These are phyloP conservation scores for Sparassis latifolia DNA, from an alignment of 1,284 basidiomycete species.

Conservation along the genomic window DNA sequence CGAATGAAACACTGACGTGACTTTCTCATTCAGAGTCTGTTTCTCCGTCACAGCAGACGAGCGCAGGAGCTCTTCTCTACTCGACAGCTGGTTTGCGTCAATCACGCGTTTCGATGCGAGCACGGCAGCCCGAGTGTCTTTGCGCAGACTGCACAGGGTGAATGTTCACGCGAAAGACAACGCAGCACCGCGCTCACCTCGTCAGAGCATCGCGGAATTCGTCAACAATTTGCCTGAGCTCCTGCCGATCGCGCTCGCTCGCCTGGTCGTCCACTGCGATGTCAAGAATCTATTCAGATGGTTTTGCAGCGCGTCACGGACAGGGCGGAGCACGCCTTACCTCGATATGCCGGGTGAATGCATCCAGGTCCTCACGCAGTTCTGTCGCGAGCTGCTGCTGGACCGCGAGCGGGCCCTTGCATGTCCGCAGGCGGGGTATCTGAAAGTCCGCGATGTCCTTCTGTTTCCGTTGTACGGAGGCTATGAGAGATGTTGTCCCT, in stretches of 20 bases:
- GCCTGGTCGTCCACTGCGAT: conserved; percentile 62
- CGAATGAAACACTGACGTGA: conserved; percentile 36
- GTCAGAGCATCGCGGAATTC: conserved; percentile 40
- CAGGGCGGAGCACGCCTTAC: conserved; percentile 34
- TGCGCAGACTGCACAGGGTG: conserved; percentile 40
- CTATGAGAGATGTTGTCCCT: conserved; percentile 43
- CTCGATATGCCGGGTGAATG: conserved; percentile 58
- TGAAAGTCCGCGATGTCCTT: conserved; percentile 65
- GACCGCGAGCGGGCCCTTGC: conserved; percentile 54
- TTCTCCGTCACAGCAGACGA: conserved; percentile 44
- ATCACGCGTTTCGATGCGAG: conserved; percentile 66
- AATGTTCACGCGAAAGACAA: not conserved
- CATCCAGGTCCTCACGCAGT: conserved; percentile 68
- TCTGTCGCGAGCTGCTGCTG: conserved; percentile 74
- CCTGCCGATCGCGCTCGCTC: conserved; percentile 43
- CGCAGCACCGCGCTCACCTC: conserved; percentile 35
- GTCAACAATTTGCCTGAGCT: conserved; percentile 45
- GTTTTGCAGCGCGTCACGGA: conserved; percentile 6
- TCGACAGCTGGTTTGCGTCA: conserved; percentile 50
- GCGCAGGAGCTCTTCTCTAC: conserved; percentile 58
- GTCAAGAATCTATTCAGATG: conserved; percentile 48
- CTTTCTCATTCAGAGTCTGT: conserved; percentile 40
- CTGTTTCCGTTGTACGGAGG: conserved; percentile 47
- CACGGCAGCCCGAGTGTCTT: conserved; percentile 58
- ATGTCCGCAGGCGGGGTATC: conserved; percentile 65